A percentile compares a stretch with the other conserved stretches of the same genome.
Evolutionary conservation across 176 grass and related monocot species (phyloP).

Genomic region (Triticum urartu): DNA sequence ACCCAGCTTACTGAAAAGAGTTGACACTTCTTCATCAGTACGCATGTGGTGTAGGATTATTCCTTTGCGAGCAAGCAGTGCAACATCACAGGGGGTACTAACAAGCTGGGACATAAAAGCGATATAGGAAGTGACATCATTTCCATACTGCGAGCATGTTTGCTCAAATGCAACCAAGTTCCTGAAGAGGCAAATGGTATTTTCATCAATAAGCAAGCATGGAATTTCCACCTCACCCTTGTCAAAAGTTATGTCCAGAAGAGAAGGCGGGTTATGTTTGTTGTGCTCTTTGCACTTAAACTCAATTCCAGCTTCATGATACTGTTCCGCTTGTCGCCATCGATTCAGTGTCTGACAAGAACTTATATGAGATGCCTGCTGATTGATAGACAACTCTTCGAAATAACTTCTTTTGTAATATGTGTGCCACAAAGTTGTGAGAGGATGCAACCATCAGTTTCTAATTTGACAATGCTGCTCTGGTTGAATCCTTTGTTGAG

Average conservation of each 20-base stretch:
- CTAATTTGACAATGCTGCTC: neutral
- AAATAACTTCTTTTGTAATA: neutral
- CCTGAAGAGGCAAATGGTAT: constrained; percentile 8
- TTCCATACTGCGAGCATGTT: constrained; percentile 16
- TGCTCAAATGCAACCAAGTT: constrained; percentile 34
- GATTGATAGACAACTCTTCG: neutral
- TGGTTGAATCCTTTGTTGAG: neutral
- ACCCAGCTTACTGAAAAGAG: constrained; percentile 18
- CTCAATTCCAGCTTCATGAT: constrained; percentile 29
- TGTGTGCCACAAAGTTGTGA: neutral
- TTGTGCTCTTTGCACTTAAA: constrained; percentile 19
- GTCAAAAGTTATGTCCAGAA: constrained; percentile 26
- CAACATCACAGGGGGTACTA: constrained; percentile 7
- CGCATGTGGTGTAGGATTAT: neutral
- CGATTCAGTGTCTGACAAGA: neutral
- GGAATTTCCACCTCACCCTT: constrained; percentile 27
- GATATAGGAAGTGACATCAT: constrained; percentile 32
- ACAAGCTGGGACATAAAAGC: constrained; percentile 32
- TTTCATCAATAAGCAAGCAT: constrained; percentile 16
- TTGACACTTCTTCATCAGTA: constrained; percentile 14
- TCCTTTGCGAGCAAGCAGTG: constrained; percentile 12
- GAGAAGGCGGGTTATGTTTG: constrained; percentile 6
- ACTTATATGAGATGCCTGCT: neutral
- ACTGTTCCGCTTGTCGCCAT: constrained; percentile 18
- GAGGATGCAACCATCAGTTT: neutral